Evolutionary conservation across 352 stramenopile genomes (phyloP).

Genomic region (Phytophthora aleatoria): DNA sequence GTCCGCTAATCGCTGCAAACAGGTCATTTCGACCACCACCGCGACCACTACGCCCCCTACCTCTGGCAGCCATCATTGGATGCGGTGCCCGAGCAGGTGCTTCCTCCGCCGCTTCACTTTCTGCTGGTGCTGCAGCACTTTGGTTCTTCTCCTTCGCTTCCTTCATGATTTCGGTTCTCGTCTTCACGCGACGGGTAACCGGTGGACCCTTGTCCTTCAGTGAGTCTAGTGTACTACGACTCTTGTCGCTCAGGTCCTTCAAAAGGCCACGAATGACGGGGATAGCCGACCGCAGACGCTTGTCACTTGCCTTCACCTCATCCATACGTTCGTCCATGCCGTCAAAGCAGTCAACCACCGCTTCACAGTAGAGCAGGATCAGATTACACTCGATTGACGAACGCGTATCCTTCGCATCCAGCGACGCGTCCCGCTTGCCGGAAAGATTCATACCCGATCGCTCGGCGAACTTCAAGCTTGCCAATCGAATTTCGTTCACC

Average conservation of each 20-base stretch:
- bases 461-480: slow-evolving; percentile 81
- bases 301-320: slow-evolving; percentile 83
- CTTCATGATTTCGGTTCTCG: slow-evolving; percentile 77
- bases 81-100: slow-evolving; percentile 44
- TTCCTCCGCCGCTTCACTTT: slow-evolving; percentile 48
- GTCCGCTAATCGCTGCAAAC: slow-evolving; percentile 58
- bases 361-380: slow-evolving; percentile 63
- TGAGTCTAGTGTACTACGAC: slow-evolving; percentile 47
- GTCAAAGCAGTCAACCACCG: slow-evolving; percentile 72
- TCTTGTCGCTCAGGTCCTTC: slow-evolving; percentile 73
- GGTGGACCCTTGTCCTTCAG: slow-evolving; percentile 75
- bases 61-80: slow-evolving; percentile 53
- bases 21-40: slow-evolving; percentile 51
- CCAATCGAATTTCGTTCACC: slow-evolving; percentile 82
- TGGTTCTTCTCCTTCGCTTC: slow-evolving; percentile 87
- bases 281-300: slow-evolving; percentile 75
- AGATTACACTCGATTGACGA: slow-evolving; percentile 79
- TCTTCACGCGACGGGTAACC: slow-evolving; percentile 66
- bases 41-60: slow-evolving; percentile 34
- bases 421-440: slow-evolving; percentile 76
- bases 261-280: slow-evolving; percentile 61
- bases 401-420: slow-evolving; percentile 73
- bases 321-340: slow-evolving; percentile 86
- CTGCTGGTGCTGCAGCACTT: slow-evolving; percentile 33
- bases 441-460: slow-evolving; percentile 87